Conservation (phyloP, 495 filamentous ascomycete genomes). For the Penicillium subrubescens region DNA sequence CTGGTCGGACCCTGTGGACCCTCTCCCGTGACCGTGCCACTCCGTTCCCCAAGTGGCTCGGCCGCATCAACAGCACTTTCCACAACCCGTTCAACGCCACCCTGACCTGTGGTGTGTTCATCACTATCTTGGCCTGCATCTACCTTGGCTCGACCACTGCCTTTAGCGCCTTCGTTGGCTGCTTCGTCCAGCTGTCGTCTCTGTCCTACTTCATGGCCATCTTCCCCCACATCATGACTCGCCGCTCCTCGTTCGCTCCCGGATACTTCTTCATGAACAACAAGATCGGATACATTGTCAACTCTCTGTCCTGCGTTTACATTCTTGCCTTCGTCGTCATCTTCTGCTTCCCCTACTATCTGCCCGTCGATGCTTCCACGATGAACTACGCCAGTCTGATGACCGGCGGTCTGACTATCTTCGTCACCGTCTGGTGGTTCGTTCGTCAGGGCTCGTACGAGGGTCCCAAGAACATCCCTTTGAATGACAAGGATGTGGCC, state of each 20-base stretch:
- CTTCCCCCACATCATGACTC: slow-evolving; percentile 68
- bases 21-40: slow-evolving; percentile 71
- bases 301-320: slow-evolving; percentile 59
- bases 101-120: slow-evolving; percentile 58
- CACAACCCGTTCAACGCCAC: slow-evolving; percentile 72
- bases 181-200: slow-evolving; percentile 69
- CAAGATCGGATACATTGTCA: slow-evolving; percentile 59
- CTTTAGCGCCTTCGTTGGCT: slow-evolving; percentile 75
- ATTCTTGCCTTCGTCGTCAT: slow-evolving; percentile 73
- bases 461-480: slow-evolving; percentile 40
- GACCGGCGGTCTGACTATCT: slow-evolving; percentile 57
- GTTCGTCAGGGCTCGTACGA: slow-evolving; percentile 37
- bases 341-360: slow-evolving; percentile 73
- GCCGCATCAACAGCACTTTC: slow-evolving; percentile 44
- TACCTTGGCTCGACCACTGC: slow-evolving; percentile 73
- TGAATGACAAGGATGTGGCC: slow-evolving; percentile 37
- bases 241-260: slow-evolving; percentile 61
- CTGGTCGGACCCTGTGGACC: slow-evolving; percentile 85
- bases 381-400: slow-evolving; percentile 79
- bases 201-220: slow-evolving; percentile 77
- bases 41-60: slow-evolving; percentile 44
- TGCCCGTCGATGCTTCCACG: slow-evolving; percentile 54
- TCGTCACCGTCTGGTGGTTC: slow-evolving; percentile 47
- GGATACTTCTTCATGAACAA: slow-evolving; percentile 72
- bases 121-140: slow-evolving; percentile 71